These are phyloP conservation scores for Salix brachista DNA, from an alignment of 345 rosid genomes.

Conservation along the genomic window DNA sequence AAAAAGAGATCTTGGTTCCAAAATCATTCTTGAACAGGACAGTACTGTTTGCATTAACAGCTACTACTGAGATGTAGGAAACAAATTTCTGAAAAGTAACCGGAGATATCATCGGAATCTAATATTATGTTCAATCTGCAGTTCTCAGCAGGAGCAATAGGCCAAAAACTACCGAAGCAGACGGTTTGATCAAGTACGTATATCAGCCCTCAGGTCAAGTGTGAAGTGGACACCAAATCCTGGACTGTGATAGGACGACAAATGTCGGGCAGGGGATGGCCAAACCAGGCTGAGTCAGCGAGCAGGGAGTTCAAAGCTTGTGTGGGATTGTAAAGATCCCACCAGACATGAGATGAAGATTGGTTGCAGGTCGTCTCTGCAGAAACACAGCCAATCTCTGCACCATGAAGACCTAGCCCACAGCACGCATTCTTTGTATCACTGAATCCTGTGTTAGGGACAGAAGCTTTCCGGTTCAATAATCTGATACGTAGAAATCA, in stretches of 20 bases:
- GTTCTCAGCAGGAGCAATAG: not conserved
- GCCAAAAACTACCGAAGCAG: not conserved
- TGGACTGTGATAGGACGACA: conserved; percentile 44
- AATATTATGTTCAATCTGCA: not conserved
- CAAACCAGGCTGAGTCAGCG: conserved; percentile 57
- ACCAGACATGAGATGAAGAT: conserved; percentile 50
- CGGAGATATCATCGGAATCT: not conserved
- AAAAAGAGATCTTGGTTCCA: no score
- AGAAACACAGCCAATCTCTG: conserved; percentile 49
- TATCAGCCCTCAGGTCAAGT: not conserved
- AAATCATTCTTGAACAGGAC: no score
- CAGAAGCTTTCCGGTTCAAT: no score
- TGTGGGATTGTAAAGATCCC: conserved; percentile 71
- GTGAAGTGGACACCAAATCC: conserved; percentile 25
- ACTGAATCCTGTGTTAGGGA: conserved; percentile 34
- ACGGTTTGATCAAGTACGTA: not conserved
- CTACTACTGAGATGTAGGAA: not conserved
- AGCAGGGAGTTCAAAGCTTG: conserved; percentile 43
- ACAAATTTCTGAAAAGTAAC: not conserved
- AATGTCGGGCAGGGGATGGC: conserved; percentile 31
- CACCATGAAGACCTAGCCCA: conserved; percentile 45
- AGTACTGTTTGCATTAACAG: no score
- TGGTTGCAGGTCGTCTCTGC: conserved; percentile 47
- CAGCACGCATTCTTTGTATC: conserved; percentile 50
- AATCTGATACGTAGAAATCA: no score